phyloP scores from a whole-genome alignment of 1,284 basidiomycete species.

The Rhodotorula sp. region DNA sequence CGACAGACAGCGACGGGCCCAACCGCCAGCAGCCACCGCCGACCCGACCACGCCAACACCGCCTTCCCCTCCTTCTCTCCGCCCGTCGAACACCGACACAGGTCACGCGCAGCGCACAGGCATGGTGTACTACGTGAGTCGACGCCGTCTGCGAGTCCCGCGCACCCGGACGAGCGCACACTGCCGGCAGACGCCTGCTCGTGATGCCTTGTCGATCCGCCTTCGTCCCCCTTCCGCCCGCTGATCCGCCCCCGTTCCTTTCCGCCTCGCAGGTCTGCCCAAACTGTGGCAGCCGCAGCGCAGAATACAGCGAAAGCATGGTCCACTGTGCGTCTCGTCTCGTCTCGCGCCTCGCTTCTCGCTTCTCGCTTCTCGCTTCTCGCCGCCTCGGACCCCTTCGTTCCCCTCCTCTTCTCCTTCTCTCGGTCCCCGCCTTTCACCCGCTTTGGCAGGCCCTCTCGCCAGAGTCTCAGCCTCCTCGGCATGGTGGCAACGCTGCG shows the following conservation, averaged over 20 bases:
- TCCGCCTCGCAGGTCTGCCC: constrained; percentile 24
- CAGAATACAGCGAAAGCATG: constrained; percentile 23
- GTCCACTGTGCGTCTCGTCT: constrained; percentile 24
- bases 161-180: no score
- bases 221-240: background rate
- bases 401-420: background rate
- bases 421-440: background rate
- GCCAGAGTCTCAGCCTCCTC: no score
- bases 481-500: no score
- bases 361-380: no score
- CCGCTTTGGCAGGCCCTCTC: background rate
- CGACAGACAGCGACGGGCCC: no score
- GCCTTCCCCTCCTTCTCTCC: no score
- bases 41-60: background rate
- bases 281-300: constrained; percentile 20
- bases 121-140: constrained; percentile 28
- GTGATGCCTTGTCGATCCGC: no score
- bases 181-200: no score
- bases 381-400: background rate
- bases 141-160: no score
- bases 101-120: background rate
- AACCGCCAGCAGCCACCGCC: no score
- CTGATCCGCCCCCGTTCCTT: background rate
- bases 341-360: no score
- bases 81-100: background rate